Percentiles rank a stretch among this genome's conserved stretches.
These are phyloP conservation scores for Porcisia hertigi DNA, from an alignment of 208 protist species.

Conservation along the genomic window DNA sequence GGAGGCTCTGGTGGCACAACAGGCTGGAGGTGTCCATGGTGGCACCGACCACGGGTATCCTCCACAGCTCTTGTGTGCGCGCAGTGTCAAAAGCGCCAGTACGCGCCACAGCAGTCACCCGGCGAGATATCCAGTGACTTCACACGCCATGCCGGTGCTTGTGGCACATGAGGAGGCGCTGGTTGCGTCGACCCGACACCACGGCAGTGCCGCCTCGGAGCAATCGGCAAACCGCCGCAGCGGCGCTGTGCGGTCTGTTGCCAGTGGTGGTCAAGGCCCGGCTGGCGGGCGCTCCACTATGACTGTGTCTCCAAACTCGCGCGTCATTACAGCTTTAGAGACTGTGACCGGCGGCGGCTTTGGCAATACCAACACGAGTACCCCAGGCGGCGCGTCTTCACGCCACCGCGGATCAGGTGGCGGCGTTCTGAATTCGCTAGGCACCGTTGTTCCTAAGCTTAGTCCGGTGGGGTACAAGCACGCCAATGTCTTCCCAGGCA, in stretches of 20 bases:
- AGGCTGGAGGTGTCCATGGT: slow-evolving; percentile 5
- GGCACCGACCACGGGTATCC: background rate
- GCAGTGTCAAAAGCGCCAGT: slow-evolving; percentile 14
- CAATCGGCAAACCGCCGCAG: slow-evolving; percentile 20
- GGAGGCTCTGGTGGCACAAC: slow-evolving; percentile 43
- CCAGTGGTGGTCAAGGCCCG: slow-evolving; percentile 4
- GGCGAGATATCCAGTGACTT: background rate
- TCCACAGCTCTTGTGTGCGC: slow-evolving; percentile 15
- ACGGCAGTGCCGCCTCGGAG: slow-evolving; percentile 22
- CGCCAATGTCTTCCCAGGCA: slow-evolving; percentile 22
- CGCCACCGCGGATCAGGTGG: slow-evolving; percentile 15
- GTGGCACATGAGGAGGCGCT: slow-evolving; percentile 40
- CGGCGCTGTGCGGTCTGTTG: slow-evolving; percentile 18
- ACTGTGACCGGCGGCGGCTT: slow-evolving; percentile 9
- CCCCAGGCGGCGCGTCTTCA: slow-evolving; percentile 2
- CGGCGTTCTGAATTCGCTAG: slow-evolving; percentile 16
- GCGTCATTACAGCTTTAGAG: slow-evolving; percentile 27
- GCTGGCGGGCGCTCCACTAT: slow-evolving; percentile 16
- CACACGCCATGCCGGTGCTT: slow-evolving; percentile 8
- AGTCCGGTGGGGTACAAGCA: slow-evolving; percentile 22
- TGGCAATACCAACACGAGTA: slow-evolving; percentile 6
- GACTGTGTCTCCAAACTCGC: slow-evolving; percentile 11
- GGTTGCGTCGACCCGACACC: slow-evolving; percentile 14
- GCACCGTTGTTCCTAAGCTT: background rate
- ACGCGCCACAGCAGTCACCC: background rate